Evolutionary conservation across 257 asterid species (phyloP), one percentile per base, ranked within the genome.

Genomic region (Solanum chilense): DNA sequence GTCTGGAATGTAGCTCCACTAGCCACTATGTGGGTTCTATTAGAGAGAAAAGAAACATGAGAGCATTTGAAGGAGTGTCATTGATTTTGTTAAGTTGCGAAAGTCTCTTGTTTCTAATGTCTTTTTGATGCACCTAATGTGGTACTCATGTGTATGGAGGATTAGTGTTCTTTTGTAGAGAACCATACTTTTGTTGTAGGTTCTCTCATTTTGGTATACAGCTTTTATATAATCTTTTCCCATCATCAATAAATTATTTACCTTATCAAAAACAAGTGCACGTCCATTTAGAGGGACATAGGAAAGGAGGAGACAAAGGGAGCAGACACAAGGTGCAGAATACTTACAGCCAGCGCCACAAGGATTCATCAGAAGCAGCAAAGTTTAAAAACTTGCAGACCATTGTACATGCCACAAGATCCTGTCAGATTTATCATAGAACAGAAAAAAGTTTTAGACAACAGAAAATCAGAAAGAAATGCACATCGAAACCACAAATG

Each of bases 281-380:
- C 15, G 27, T 10, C 84, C 64, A 80, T 47, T 27, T 80, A 29
- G 44, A 10, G 44, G 85, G 44, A 80, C 44, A 29, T 29, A 20
- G 64, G 41, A 64, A 39, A 66, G 39, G n/a, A 31, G 35, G 83
- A 33, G 37, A 56, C 60, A 47, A n/a, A 44, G 39, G 88, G 83
- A 83, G 20, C 52, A 45, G 52, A 62, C 69, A 20, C 21, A 71
- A 52, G 75, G 75, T 68, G 74, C 86, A 42, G 76, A 87, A 83
- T 87, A 92, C 98, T 95, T 76, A 95, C 98, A 95, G 90, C 93
- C 95, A 94, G 75, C 96, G 94, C 98, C 98, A 95, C 93, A 94
- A 83, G 25, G 96, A 92, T 90, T 95, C 98, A 85, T 94, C 98
- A 35, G 96, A 92, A 89, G 98, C 96, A 88, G 93, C 95, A 91